A percentile compares a stretch with the other conserved stretches of the same genome.
phyloP scores from a whole-genome alignment of 108 stramenopile genomes.

The Tribonema minus region DNA sequence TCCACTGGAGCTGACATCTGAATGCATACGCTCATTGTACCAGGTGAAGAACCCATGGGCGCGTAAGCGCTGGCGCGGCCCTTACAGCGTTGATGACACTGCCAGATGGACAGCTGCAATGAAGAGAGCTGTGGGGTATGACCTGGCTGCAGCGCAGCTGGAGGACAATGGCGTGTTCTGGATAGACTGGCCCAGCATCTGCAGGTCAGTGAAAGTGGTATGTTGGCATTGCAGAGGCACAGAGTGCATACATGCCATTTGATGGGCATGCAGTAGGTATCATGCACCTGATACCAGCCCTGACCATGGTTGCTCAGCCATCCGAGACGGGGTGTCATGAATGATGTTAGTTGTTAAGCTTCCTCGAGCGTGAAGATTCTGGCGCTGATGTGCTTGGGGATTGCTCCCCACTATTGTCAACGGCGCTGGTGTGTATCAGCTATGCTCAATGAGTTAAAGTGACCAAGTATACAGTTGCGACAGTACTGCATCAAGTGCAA shows the following conservation, averaged over 20 bases:
- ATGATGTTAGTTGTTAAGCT: background rate
- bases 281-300: too few species aligned
- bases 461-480: background rate
- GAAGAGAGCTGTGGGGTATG: slow-evolving; percentile 46
- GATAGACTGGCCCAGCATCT: slow-evolving; percentile 75
- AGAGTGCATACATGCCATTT: too few species aligned
- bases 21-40: too few species aligned
- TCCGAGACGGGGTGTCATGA: too few species aligned
- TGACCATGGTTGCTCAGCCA: too few species aligned
- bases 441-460: background rate
- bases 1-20: too few species aligned
- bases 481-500: too few species aligned
- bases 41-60: slow-evolving; percentile 91
- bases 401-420: background rate
- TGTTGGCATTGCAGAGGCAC: too few species aligned
- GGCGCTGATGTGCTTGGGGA: background rate
- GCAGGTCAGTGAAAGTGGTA: too few species aligned
- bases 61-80: slow-evolving; percentile 48
- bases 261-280: too few species aligned
- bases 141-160: slow-evolving; percentile 54
- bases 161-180: slow-evolving; percentile 82
- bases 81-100: slow-evolving; percentile 37
- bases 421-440: background rate
- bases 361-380: background rate
- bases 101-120: slow-evolving; percentile 38